Percentiles rank a stretch among this genome's conserved stretches.
Conservation (phyloP, 345 rosid genomes). For the Brassica nigra region DNA sequence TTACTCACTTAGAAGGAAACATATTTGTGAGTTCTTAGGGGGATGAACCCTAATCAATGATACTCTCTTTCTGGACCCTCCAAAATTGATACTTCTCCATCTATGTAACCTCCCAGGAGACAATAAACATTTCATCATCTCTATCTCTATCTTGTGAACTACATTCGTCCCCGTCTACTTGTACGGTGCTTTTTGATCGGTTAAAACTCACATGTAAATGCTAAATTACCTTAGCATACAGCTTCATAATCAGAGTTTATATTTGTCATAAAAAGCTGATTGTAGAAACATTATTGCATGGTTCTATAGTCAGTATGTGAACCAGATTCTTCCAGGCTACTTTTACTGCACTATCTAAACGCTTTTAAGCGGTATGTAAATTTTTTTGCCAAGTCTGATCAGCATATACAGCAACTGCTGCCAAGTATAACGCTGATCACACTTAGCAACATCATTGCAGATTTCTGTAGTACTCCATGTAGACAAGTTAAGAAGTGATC, state of each 20-base stretch:
- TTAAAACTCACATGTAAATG: neutral
- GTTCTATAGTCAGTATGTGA: neutral
- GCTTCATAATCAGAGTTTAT: neutral
- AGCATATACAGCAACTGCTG: neutral
- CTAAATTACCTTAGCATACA: neutral
- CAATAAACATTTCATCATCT: conserved; percentile 29
- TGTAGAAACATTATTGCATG: neutral
- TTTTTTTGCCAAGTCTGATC: neutral
- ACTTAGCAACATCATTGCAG: neutral
- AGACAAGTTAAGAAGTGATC: conserved; percentile 17
- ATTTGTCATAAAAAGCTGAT: neutral
- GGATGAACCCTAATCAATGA: conserved; percentile 43
- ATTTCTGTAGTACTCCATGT: neutral
- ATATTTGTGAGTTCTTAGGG: conserved; percentile 31
- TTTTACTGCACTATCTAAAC: conserved; percentile 7
- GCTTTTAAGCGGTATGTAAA: neutral
- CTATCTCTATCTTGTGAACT: conserved; percentile 37
- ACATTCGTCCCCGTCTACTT: conserved; percentile 27
- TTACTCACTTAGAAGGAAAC: conserved; percentile 25
- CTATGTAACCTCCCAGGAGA: conserved; percentile 35
- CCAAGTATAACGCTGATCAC: conserved; percentile 3
- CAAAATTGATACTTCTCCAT: conserved; percentile 35
- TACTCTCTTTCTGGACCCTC: conserved; percentile 38
- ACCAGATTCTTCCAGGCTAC: neutral
- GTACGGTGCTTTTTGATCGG: conserved; percentile 9